Conservation (phyloP, 2,329 filamentous ascomycete genomes). For the Paecilomyces formosus region DNA sequence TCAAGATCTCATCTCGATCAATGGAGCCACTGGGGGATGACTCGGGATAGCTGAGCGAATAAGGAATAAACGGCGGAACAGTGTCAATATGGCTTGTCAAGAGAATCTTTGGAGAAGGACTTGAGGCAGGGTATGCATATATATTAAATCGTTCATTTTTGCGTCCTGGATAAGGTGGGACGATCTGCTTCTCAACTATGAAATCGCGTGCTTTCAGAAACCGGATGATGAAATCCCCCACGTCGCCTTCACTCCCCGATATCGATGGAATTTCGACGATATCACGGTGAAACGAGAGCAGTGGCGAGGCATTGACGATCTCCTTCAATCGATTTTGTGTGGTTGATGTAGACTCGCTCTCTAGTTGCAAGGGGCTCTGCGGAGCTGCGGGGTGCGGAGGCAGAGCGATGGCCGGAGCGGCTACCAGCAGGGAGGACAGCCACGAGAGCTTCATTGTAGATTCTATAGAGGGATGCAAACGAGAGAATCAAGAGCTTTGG, state of each 20-base stretch:
- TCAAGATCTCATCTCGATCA: slow-evolving; percentile 23
- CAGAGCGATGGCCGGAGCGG: not conserved
- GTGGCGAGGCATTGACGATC: slow-evolving; percentile 36
- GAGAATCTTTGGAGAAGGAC: slow-evolving; percentile 25
- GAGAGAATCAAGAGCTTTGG: not conserved
- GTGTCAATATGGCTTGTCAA: slow-evolving; percentile 74
- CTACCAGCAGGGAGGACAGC: not conserved
- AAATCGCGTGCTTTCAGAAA: slow-evolving; percentile 58
- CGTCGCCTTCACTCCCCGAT: slow-evolving; percentile 58
- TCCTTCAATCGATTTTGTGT: slow-evolving; percentile 17
- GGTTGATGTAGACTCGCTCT: not conserved
- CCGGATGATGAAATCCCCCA: slow-evolving; percentile 60
- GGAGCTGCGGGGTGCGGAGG: not conserved
- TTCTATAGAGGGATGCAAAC: not conserved
- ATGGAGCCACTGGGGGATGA: slow-evolving; percentile 2
- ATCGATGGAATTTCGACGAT: slow-evolving; percentile 70
- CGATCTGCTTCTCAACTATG: slow-evolving; percentile 53
- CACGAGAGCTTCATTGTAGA: not conserved
- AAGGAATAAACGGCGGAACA: slow-evolving; percentile 44
- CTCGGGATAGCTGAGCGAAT: slow-evolving; percentile 42
- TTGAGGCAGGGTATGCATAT: slow-evolving; percentile 49
- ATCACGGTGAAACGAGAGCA: slow-evolving; percentile 66
- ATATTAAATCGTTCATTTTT: slow-evolving; percentile 62
- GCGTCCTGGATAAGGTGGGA: slow-evolving; percentile 16
- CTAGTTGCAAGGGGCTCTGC: not conserved